Evolutionary conservation across 108 stramenopile species (phyloP).

Genomic region (Pinguiococcus pyrenoidosus): DNA sequence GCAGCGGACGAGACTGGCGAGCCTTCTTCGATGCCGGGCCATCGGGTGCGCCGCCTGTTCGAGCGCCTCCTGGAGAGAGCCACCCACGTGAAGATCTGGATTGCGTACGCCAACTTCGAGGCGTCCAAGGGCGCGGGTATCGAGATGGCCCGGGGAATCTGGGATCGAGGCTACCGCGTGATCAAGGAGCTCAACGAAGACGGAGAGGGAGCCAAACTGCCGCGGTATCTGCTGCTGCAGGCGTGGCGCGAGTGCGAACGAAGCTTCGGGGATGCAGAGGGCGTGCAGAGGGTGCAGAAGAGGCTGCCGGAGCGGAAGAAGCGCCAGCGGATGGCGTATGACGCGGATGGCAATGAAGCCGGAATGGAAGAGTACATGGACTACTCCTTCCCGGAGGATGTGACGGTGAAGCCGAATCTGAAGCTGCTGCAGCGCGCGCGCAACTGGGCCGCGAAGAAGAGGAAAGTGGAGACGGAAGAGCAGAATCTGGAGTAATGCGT

Average conservation of each 20-base stretch:
- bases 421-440: conserved; percentile 93
- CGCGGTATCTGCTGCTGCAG: conserved; percentile 61
- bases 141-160: conserved; percentile 63
- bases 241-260: conserved; percentile 61
- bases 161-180: conserved; percentile 65
- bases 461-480: background rate
- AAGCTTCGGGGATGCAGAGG: conserved; percentile 51
- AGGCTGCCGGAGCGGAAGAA: conserved; percentile 81
- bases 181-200: conserved; percentile 74
- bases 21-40: background rate
- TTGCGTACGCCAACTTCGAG: conserved; percentile 35
- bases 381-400: conserved; percentile 93
- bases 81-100: conserved; percentile 80
- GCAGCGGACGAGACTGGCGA: conserved; percentile 28
- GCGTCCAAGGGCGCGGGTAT: conserved; percentile 39
- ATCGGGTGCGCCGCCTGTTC: conserved; percentile 52
- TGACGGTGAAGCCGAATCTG: conserved; percentile 60
- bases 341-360: conserved; percentile 57
- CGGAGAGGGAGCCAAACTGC: conserved; percentile 5
- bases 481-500: background rate
- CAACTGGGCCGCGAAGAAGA: conserved; percentile 52
- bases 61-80: conserved; percentile 81
- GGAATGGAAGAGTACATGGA: conserved; percentile 98
- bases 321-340: conserved; percentile 73
- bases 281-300: conserved; percentile 53